Evolutionary conservation across 1,139 yeast species (phyloP), one percentile per base, ranked within the genome.

Genomic region (Kodamaea ohmeri): DNA sequence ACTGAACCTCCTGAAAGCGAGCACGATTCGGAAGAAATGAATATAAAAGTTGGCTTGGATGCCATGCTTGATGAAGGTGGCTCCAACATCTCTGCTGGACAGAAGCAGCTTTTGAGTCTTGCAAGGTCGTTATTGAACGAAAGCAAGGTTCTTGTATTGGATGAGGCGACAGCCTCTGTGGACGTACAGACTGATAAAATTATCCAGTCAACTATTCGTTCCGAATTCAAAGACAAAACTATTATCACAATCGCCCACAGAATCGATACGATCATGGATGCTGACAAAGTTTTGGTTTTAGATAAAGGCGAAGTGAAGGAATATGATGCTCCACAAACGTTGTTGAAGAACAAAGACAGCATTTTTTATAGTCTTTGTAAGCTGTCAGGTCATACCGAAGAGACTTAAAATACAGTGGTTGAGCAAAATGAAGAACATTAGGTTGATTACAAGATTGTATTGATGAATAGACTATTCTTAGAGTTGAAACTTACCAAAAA

Each of bases 161-260:
- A 63, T 44, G 70, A 64, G 43, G 68, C 69, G 6, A 63, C 68
- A 4, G 67, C 68, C n/a, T 60, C 68, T 2, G 67, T 64, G 17
- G 69, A 64, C 48, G 65, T 60, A 4, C 60, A 62, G 44, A 63
- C 69, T 1, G 70, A 63, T 44, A 58, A 58, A 38, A 53, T 63
- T 33, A 61, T 64, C 25, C 69, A 64, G 41, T 54, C 57, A 16
- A 63, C 69, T 1, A 63, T 63, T 24, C 48, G 66, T 38, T 41
- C 48, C 2, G 62, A 62, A 37, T 63, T 63, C 41, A 54, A 50
- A 26, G 60, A 63, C 37, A 61, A 57, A 38, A 63, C 70, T 6
- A 63, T 64, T 30, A 51, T 63, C 34, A 61, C 68, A 4, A 63
- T 64, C 44, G 70, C 70, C 9, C 70, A 63, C 41, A 51, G 70